Evolutionary conservation across 2,329 filamentous ascomycete genomes (phyloP).

Genomic region (Colletotrichum theobromicola): DNA sequence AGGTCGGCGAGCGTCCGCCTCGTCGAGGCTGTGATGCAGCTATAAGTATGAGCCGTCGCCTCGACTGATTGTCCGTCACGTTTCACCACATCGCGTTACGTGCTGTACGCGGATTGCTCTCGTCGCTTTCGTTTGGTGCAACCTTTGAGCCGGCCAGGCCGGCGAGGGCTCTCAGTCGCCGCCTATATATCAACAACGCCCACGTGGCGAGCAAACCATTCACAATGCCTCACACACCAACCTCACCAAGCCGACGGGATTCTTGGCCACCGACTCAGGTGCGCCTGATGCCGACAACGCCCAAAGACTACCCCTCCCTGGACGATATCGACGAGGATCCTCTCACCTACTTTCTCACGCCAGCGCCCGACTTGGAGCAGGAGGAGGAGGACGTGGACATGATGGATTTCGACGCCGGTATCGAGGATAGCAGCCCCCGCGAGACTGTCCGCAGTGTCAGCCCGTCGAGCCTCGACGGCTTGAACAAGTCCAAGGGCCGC

Average conservation of each 20-base stretch:
- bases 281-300: constrained; percentile 47
- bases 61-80: neutral
- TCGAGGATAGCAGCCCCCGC: constrained; percentile 53
- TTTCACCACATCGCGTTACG: neutral
- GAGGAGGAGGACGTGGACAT: constrained; percentile 46
- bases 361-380: constrained; percentile 47
- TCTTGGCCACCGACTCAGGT: constrained; percentile 60
- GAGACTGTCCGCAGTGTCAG: constrained; percentile 60
- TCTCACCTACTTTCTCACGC: constrained; percentile 61
- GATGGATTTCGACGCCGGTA: constrained; percentile 62
- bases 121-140: constrained; percentile 10
- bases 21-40: neutral
- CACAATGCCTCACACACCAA: constrained; percentile 36
- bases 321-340: constrained; percentile 59
- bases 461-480: constrained; percentile 59
- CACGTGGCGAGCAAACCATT: neutral
- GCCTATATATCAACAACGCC: neutral
- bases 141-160: constrained; percentile 23
- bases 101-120: neutral
- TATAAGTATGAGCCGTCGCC: constrained; percentile 9
- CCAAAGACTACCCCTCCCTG: constrained; percentile 48
- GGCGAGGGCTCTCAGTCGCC: constrained; percentile 11
- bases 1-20: neutral
- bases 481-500: constrained; percentile 46
- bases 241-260: constrained; percentile 42